Base-by-base conservation (phyloP, 371 early-diverging fungal species). In the Sporodiniella umbellata region DNA sequence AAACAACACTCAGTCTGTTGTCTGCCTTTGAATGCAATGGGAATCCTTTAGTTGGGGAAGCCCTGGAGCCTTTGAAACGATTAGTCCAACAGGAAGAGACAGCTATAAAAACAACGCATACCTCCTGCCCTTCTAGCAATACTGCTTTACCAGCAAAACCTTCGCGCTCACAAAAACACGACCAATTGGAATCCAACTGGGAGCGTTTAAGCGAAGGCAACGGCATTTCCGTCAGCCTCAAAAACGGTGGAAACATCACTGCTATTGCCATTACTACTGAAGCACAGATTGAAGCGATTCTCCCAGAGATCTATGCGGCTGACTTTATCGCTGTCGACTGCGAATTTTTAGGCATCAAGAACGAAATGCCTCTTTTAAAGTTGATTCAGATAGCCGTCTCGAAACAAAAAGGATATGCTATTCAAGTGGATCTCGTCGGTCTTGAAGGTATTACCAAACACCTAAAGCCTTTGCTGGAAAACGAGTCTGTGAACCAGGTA, bases 381-480 rank as follows among this genome's bases (percentile, higher is more conserved):
- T 45, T 73, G 8, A 15, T 77, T 8, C 77, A 77, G 26, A 51
- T 77, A 12, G 77, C 69, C 1, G 64, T 68, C 0, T 70, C 73
- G 0, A 30, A 46, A 0, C 52, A 45, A 0, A 42, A 52, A 12
- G 78, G 75, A 0, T 73, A 68, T 58, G 65, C 79, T 45, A 55
- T 83, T 46, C 23, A 72, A 56, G 52, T 79, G 18, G 64, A 74
- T 53, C 30, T 60, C 3, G 48, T 80, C 48, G 58, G 79, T 15
- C 4, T 61, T 15, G 49, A 79, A 14, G 25, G 58, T 14, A 14
- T 58, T 23, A 26, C 49, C 14, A 23, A 58, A 19, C 33, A 70
- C 42, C 23, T 80, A 37, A 33, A 55, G 5, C 54, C 65, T 2
- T 33, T 70, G 1, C 24, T 73, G 24, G 55, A 56, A 26, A 42